Percentiles rank a stretch among this genome's conserved stretches.
Evolutionary conservation across 192 early-diverging fungal genomes (phyloP).

Genomic region (Rhizoclosmatium sp.): DNA sequence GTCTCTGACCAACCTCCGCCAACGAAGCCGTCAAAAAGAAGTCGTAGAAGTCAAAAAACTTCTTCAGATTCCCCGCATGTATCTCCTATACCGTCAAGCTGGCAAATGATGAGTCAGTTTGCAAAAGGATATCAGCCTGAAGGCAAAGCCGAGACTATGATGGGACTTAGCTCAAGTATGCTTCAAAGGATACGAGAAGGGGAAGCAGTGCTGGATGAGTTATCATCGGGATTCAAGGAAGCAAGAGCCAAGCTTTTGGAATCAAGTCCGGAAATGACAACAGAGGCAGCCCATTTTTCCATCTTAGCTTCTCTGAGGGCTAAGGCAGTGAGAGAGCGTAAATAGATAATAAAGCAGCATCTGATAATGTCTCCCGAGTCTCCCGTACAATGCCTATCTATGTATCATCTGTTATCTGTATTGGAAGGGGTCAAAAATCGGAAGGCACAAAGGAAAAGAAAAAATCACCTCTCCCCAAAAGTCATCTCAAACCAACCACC

Average conservation of each 20-base stretch:
- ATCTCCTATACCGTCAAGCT: background rate
- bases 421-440: background rate
- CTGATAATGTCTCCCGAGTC: too few relatives aligned
- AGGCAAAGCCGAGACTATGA: background rate
- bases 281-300: background rate
- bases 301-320: background rate
- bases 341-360: too few relatives aligned
- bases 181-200: conserved; percentile 8
- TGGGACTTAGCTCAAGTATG: conserved; percentile 3
- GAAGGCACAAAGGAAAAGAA: background rate
- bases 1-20: conserved; percentile 17
- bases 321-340: too few relatives aligned
- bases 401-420: too few relatives aligned
- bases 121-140: background rate
- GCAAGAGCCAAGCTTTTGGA: background rate
- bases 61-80: background rate
- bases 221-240: conserved; percentile 2
- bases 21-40: background rate
- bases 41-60: background rate
- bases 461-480: background rate
- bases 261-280: background rate
- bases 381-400: too few relatives aligned
- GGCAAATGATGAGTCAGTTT: conserved; percentile 9
- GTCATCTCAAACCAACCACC: background rate
- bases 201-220: conserved; percentile 5